Percentiles rank a stretch among this genome's conserved stretches.
Conservation (phyloP, 768 basidiomycete species). For the Amanita thiersii region DNA sequence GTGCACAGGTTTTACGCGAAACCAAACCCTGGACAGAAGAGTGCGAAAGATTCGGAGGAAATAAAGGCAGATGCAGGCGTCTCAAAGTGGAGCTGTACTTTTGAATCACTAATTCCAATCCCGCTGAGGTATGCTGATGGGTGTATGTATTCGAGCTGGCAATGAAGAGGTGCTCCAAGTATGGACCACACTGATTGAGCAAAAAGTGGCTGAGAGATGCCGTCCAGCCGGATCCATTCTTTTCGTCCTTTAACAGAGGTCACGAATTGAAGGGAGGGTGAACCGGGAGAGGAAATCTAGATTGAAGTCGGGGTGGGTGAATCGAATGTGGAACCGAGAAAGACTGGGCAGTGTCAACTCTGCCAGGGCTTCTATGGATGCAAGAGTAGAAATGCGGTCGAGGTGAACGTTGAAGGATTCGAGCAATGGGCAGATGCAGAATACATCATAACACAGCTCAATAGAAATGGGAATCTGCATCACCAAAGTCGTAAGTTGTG, state of each 20-base stretch:
- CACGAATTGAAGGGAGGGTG: not conserved
- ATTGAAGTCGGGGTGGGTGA: too few relatives aligned
- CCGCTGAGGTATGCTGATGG: not conserved
- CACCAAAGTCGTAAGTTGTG: not conserved
- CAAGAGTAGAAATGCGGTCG: not conserved
- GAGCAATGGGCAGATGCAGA: not conserved
- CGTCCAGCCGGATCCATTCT: not conserved
- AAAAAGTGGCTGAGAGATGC: not conserved
- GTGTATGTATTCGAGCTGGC: too few relatives aligned
- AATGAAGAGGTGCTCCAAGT: not conserved
- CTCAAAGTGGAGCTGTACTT: not conserved
- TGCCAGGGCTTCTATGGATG: too few relatives aligned
- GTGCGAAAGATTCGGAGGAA: not conserved
- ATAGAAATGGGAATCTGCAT: not conserved
- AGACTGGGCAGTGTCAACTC: not conserved
- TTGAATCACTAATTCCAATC: not conserved
- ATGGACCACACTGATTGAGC: not conserved
- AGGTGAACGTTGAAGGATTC: not conserved
- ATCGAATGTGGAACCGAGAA: too few relatives aligned
- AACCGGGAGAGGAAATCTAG: too few relatives aligned
- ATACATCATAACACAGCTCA: not conserved
- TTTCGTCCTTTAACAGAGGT: not conserved
- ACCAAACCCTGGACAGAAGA: not conserved
- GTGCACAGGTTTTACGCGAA: not conserved
- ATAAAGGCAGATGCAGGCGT: not conserved